Evolutionary conservation across 148 eudicot species (phyloP).

Genomic region (Fagopyrum homotropicum): DNA sequence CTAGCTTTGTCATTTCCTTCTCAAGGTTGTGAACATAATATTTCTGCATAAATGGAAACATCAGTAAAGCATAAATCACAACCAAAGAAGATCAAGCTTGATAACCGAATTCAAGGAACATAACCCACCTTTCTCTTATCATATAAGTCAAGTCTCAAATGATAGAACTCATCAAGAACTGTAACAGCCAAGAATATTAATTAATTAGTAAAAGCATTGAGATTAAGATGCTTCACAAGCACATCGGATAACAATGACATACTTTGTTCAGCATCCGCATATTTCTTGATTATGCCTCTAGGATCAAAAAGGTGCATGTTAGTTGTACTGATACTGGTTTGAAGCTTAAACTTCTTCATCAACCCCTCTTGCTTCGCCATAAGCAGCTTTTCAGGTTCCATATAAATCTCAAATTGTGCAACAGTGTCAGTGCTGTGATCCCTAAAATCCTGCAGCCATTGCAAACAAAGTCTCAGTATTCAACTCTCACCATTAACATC

Average conservation of each 20-base stretch:
- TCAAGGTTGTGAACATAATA: conserved; percentile 44
- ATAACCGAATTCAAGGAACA: not conserved
- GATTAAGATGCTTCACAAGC: not conserved
- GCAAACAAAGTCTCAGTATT: not conserved
- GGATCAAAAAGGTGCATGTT: conserved; percentile 94
- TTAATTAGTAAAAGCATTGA: not conserved
- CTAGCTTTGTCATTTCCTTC: conserved; percentile 48
- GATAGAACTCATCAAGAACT: conserved; percentile 83
- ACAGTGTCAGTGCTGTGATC: conserved; percentile 39
- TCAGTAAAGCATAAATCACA: not conserved
- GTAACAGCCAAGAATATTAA: conserved; percentile 19
- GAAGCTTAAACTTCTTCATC: conserved; percentile 83
- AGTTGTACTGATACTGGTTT: conserved; percentile 64
- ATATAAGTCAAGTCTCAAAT: conserved; percentile 54
- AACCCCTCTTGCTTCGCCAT: conserved; percentile 78
- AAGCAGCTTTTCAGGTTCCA: conserved; percentile 39
- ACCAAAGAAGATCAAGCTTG: not conserved
- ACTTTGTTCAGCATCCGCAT: conserved; percentile 82
- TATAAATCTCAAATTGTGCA: conserved; percentile 38
- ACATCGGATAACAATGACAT: conserved; percentile 16
- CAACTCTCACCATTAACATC: not conserved
- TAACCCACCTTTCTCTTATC: conserved; percentile 61
- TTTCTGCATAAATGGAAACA: conserved; percentile 32
- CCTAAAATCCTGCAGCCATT: conserved; percentile 42
- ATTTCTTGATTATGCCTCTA: conserved; percentile 73